These are phyloP conservation scores for Camellia lanceoleosa DNA, from an alignment of 148 eudicot species.

Conservation along the genomic window DNA sequence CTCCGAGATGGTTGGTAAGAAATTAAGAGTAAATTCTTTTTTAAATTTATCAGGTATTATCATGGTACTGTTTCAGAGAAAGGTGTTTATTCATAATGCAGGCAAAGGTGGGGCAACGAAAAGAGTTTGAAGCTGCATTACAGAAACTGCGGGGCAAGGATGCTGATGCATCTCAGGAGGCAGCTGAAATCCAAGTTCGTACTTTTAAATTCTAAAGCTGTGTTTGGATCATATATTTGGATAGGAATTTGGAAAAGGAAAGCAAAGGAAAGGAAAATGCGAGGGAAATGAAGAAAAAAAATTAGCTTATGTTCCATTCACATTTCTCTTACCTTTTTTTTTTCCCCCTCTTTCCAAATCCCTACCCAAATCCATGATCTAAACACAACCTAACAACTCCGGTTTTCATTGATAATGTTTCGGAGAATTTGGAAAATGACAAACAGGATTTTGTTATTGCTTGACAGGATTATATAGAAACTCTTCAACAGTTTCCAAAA, in stretches of 20 bases:
- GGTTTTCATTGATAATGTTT: neutral
- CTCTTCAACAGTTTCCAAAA: conserved; percentile 69
- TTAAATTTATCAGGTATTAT: neutral
- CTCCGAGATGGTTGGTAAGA: conserved; percentile 98
- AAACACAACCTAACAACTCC: neutral
- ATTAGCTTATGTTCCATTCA: no score
- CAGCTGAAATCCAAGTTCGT: conserved; percentile 76
- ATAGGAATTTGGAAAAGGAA: no score
- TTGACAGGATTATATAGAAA: conserved; percentile 58
- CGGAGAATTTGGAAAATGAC: neutral
- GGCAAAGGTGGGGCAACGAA: conserved; percentile 63
- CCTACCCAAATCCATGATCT: no score
- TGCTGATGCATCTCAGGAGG: conserved; percentile 61
- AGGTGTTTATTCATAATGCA: conserved; percentile 22
- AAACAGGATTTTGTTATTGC: neutral
- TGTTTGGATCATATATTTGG: no score
- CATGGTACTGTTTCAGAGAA: neutral
- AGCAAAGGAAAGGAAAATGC: no score
- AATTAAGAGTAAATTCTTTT: neutral
- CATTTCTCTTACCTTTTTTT: no score
- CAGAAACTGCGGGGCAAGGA: conserved; percentile 72
- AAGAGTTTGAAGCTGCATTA: conserved; percentile 68
- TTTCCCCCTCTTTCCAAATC: no score
- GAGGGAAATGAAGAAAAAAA: no score
- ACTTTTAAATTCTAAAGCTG: neutral